phyloP scores from a whole-genome alignment of 768 basidiomycete species.

The Suillus ampliporus region DNA sequence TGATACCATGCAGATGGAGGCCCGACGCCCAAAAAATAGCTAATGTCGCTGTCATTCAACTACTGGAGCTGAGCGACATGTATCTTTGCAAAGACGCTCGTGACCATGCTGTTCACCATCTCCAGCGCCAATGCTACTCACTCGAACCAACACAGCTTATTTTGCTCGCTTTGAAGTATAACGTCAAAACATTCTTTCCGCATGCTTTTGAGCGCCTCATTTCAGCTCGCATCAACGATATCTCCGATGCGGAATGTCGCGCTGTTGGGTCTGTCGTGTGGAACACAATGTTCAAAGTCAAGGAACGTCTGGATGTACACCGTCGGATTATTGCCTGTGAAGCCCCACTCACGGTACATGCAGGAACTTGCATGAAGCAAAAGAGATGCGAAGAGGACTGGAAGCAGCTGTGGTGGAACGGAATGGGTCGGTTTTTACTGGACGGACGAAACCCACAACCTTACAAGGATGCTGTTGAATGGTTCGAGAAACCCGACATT shows the following conservation, averaged over 20 bases:
- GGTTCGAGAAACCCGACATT: too few relatives aligned
- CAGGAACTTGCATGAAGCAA: neutral
- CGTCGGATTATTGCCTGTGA: constrained; percentile 9
- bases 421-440: neutral
- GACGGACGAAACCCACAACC: too few relatives aligned
- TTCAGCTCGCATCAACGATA: neutral
- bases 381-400: neutral
- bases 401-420: neutral
- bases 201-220: constrained; percentile 1
- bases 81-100: neutral
- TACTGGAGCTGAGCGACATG: too few relatives aligned
- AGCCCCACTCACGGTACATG: neutral
- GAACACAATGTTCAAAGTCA: neutral
- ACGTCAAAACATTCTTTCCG: neutral
- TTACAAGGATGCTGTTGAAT: too few relatives aligned
- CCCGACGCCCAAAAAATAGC: neutral
- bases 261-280: neutral
- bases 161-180: neutral
- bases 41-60: neutral
- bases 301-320: constrained; percentile 9
- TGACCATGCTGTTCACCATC: too few relatives aligned
- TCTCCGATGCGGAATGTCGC: neutral
- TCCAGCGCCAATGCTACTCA: neutral
- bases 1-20: neutral
- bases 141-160: neutral